Percentiles rank a stretch among this genome's conserved stretches.
phyloP scores from a whole-genome alignment of 1,284 basidiomycete genomes.

The Pterulicium gracile region DNA sequence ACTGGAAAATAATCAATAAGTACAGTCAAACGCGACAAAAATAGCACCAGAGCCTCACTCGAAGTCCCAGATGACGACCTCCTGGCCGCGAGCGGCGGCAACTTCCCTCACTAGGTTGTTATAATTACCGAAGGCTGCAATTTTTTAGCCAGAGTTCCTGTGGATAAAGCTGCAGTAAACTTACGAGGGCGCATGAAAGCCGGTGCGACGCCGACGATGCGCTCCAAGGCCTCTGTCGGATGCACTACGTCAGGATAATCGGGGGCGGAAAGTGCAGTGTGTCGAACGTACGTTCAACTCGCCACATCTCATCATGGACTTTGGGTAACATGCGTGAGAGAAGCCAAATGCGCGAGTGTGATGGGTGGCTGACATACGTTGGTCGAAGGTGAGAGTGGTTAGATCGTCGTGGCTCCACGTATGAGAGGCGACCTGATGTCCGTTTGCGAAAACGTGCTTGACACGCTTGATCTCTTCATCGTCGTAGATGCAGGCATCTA shows the following conservation, averaged over 20 bases:
- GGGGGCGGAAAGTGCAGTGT: too few relatives aligned
- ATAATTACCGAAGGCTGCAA: conserved; percentile 25
- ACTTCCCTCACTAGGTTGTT: conserved; percentile 32
- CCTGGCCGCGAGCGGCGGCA: conserved; percentile 19
- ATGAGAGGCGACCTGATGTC: conserved; percentile 32
- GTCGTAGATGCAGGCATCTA: conserved; percentile 32
- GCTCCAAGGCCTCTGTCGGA: conserved; percentile 20
- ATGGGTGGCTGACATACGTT: conserved; percentile 17
- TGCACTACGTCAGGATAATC: too few relatives aligned
- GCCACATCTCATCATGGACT: conserved; percentile 16
- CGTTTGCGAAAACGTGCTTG: conserved; percentile 24
- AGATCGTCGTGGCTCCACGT: conserved; percentile 29
- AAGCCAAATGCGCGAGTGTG: conserved; percentile 3
- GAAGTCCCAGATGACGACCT: conserved; percentile 13
- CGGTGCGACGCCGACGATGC: conserved; percentile 21
- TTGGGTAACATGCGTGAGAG: not conserved
- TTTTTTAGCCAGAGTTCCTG: not conserved
- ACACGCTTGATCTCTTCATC: conserved; percentile 20
- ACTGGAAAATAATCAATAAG: conserved; percentile 12
- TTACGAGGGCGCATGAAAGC: conserved; percentile 27
- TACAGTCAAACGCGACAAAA: not conserved
- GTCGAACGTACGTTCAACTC: conserved; percentile 15
- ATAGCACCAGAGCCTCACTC: conserved; percentile 7
- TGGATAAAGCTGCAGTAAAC: not conserved
- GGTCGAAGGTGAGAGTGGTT: conserved; percentile 21